Evolutionary conservation across 2,329 filamentous ascomycete species (phyloP).

Genomic region (Emergomyces pasteurianus): DNA sequence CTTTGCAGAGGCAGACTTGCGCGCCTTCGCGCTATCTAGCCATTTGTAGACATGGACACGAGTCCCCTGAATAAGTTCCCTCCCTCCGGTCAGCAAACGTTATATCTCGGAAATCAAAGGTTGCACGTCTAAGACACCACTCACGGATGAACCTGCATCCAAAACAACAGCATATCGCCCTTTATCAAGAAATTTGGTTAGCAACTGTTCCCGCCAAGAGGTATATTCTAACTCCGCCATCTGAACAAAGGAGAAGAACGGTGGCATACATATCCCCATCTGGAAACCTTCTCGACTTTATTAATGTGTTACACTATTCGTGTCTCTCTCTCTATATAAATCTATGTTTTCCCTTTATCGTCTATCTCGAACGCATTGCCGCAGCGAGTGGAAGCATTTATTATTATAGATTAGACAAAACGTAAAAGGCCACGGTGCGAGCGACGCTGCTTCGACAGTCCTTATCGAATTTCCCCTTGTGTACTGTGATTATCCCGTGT

Average conservation of each 20-base stretch:
- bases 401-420: neutral
- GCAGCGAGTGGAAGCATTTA: neutral
- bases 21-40: conserved; percentile 62
- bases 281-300: conserved; percentile 11
- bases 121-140: conserved; percentile 12
- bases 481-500: neutral
- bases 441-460: neutral
- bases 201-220: conserved; percentile 6
- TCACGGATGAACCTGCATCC: conserved; percentile 84
- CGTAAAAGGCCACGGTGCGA: neutral
- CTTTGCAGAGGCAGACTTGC: conserved; percentile 45
- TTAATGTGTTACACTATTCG: neutral
- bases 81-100: conserved; percentile 4
- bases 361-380: neutral
- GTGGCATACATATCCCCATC: conserved; percentile 32
- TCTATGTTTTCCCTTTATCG: neutral
- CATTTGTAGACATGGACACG: conserved; percentile 90
- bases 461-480: neutral
- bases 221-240: neutral
- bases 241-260: neutral
- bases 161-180: conserved; percentile 83
- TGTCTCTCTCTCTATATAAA: too few relatives aligned
- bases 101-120: neutral
- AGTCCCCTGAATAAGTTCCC: conserved; percentile 48
- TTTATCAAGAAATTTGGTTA: conserved; percentile 18